Percentiles rank a stretch among this genome's conserved stretches.
Conservation (phyloP, 2,329 filamentous ascomycete genomes). For the Paracoccidioides brasiliensis region DNA sequence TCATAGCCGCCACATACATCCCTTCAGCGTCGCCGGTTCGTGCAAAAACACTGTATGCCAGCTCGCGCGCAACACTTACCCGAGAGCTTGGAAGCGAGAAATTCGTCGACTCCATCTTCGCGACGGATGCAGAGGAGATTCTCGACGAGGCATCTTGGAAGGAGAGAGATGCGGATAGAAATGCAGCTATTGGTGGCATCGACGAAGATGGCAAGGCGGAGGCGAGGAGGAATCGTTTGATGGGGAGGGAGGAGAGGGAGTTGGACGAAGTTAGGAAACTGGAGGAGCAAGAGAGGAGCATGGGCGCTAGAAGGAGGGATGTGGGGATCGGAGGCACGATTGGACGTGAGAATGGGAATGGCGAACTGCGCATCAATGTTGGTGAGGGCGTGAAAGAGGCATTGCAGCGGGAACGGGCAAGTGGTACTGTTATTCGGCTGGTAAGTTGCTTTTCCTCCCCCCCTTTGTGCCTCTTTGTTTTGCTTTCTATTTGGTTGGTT, state of each 20-base stretch:
- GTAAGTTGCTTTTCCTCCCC: constrained; percentile 22
- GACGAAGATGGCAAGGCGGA: constrained; percentile 12
- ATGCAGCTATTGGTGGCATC: constrained; percentile 15
- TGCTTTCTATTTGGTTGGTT: too few relatives aligned
- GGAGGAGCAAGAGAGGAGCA: constrained; percentile 44
- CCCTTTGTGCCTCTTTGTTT: too few relatives aligned
- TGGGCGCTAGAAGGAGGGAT: constrained; percentile 36
- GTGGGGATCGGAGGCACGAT: constrained; percentile 31
- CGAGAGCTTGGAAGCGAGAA: constrained; percentile 50
- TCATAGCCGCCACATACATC: constrained; percentile 48
- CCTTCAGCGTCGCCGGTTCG: constrained; percentile 49
- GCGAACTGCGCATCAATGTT: constrained; percentile 37
- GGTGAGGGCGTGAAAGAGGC: constrained; percentile 42
- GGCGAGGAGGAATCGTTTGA: constrained; percentile 35
- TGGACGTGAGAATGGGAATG: constrained; percentile 9
- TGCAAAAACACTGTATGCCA: constrained; percentile 53
- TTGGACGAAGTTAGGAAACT: constrained; percentile 45
- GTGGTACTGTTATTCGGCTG: constrained; percentile 35
- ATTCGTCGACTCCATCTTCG: constrained; percentile 45
- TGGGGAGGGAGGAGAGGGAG: constrained; percentile 48
- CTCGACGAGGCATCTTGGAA: constrained; percentile 40
- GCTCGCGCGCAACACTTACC: constrained; percentile 47
- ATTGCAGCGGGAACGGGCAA: constrained; percentile 25
- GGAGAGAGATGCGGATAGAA: constrained; percentile 37
- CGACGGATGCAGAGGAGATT: constrained; percentile 43